Evolutionary conservation across 1,284 basidiomycete species (phyloP), one percentile per base, ranked within the genome.

Genomic region (Trametes hirsuta): DNA sequence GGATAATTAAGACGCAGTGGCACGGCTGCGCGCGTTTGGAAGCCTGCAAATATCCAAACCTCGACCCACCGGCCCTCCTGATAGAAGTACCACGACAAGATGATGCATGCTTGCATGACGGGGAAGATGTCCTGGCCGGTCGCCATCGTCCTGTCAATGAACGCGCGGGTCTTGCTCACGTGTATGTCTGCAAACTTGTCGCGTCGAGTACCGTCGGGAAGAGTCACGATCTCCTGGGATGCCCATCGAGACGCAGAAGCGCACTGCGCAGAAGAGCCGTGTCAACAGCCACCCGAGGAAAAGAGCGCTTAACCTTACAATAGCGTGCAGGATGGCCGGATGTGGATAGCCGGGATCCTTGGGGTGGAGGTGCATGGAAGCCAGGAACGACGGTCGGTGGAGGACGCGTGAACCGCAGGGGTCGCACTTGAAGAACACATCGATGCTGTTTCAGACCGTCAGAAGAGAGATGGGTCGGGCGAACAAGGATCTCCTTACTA

Each of bases 1-100:
- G 90, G 91, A 71, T 91, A 91, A 70, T 93, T 93, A 41, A 93
- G 74, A 35, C 91, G 86, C 34, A 94, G 79, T 3, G 93, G 93
- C 14, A 93, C 81, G 24, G 90, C 87, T n/a, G 92, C 88, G 12
- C 92, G 81, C n/a, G 88, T 91, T 68, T 92, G 89, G 68, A 94
- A 91, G 6, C 86, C 91, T 34, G 90, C 89, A 74, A 91, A 91
- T 45, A 93, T 89, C 92, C 92, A 95, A 5, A 94, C 88, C 74
- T 94, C 92, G 11, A 93, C 91, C 90, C 91, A 93, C 55, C 91
- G 83, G 2, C 91, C 93, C 72, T 93, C 89, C 61, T 91, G 88
- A 71, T 94, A 94, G 65, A 92, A 91, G 75, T 91, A 94, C 90
- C 91, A 94, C 1, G 88, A 91, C 30, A 94, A 81, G 25, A 94